Evolutionary conservation across 164 flowering plant genomes (phyloP).

Genomic region (Houttuynia cordata): DNA sequence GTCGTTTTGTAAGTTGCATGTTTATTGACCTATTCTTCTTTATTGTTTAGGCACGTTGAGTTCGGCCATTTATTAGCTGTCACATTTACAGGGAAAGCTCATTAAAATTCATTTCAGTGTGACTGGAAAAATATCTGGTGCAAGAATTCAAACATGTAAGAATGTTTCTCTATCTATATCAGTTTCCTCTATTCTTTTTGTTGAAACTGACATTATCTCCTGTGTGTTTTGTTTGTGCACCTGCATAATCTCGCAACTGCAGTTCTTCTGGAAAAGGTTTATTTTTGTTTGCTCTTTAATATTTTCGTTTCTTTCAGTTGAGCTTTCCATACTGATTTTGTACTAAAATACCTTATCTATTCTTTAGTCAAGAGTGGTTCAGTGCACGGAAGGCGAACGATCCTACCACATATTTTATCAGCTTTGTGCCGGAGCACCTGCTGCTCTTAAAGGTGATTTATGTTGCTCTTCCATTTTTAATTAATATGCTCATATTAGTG

Average conservation of each 20-base stretch:
- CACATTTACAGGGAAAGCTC: constrained; percentile 72
- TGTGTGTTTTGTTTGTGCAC: constrained; percentile 15
- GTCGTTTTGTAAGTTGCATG: constrained; percentile 83
- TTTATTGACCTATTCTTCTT: not conserved
- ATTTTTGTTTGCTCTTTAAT: constrained; percentile 1
- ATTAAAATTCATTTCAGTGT: constrained; percentile 94
- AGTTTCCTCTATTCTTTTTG: not conserved
- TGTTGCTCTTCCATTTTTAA: not conserved
- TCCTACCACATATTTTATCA: constrained; percentile 97
- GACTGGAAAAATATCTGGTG: constrained; percentile 93
- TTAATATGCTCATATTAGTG: not conserved
- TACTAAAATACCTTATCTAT: constrained; percentile 10
- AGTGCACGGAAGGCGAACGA: constrained; percentile 87
- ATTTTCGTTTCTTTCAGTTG: constrained; percentile 1
- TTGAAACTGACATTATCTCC: constrained; percentile 18
- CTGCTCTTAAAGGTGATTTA: constrained; percentile 54
- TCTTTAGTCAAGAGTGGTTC: constrained; percentile 90
- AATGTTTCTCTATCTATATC: not conserved
- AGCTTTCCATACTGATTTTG: not conserved
- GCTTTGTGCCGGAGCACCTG: constrained; percentile 91
- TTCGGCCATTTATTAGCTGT: not conserved
- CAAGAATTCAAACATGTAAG: constrained; percentile 97
- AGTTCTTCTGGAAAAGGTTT: constrained; percentile 99
- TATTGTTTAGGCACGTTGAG: not conserved
- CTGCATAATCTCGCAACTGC: constrained; percentile 6